These are phyloP conservation scores for Nakataea oryzae DNA, from an alignment of 2,329 filamentous ascomycete genomes.

Conservation along the genomic window DNA sequence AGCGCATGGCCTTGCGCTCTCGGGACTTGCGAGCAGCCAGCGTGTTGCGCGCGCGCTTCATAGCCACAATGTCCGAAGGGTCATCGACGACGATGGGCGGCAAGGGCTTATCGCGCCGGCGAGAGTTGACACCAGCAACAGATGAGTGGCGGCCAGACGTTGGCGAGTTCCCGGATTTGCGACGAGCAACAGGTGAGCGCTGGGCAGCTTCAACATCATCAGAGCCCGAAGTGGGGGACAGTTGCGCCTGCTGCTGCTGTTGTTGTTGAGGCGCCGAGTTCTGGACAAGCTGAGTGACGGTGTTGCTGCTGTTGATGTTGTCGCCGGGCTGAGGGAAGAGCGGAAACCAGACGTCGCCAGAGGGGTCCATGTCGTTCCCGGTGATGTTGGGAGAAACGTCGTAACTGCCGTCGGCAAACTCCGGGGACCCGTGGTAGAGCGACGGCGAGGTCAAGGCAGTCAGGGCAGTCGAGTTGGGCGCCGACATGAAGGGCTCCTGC, in stretches of 20 bases:
- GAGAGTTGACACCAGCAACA: constrained; percentile 58
- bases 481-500: constrained; percentile 58
- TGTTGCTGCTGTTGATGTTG: constrained; percentile 7
- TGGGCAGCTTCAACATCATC: constrained; percentile 39
- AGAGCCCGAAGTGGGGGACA: constrained; percentile 30
- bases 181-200: constrained; percentile 26
- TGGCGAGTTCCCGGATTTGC: constrained; percentile 37
- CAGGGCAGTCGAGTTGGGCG: constrained; percentile 71
- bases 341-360: constrained; percentile 55
- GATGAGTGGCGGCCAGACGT: constrained; percentile 52
- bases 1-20: constrained; percentile 68
- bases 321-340: constrained; percentile 51
- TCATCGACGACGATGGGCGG: constrained; percentile 71
- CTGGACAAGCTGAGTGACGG: constrained; percentile 7
- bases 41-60: constrained; percentile 91
- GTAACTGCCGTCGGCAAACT: constrained; percentile 51
- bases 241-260: constrained; percentile 18
- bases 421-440: constrained; percentile 67
- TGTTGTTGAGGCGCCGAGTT: constrained; percentile 6
- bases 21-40: constrained; percentile 89
- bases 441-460: constrained; percentile 81
- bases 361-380: constrained; percentile 42
- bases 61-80: constrained; percentile 60
- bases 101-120: constrained; percentile 71
- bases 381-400: constrained; percentile 72